Conservation (phyloP, 306 rosid species). For the Vicia sativa region DNA sequence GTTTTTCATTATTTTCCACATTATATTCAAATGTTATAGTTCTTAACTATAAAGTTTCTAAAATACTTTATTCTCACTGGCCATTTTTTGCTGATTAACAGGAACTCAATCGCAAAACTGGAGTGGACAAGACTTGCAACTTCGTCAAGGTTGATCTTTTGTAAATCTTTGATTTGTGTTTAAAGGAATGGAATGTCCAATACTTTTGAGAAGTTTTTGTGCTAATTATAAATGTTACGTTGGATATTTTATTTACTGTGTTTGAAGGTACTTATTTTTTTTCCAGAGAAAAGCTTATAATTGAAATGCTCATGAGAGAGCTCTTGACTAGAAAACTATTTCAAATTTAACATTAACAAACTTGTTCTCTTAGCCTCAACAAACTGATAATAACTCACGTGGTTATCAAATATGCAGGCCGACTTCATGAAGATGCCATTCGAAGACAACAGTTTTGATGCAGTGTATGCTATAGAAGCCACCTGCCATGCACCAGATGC, state of each 20-base stretch:
- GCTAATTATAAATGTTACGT: conserved; percentile 6
- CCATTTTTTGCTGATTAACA: conserved; percentile 40
- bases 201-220: neutral
- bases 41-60: neutral
- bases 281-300: neutral
- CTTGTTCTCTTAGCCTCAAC: neutral
- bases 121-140: conserved; percentile 73
- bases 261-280: neutral
- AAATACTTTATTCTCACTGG: conserved; percentile 20
- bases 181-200: neutral
- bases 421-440: conserved; percentile 98
- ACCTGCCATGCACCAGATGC: conserved; percentile 99
- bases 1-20: conserved; percentile 1
- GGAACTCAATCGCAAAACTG: conserved; percentile 68
- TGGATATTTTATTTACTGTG: conserved; percentile 1
- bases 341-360: conserved; percentile 2
- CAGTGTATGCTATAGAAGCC: conserved; percentile 97
- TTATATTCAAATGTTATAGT: neutral
- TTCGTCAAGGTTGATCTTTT: conserved; percentile 73
- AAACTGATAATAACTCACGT: neutral
- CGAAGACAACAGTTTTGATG: conserved; percentile 79
- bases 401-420: conserved; percentile 61
- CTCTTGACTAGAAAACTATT: conserved; percentile 14
- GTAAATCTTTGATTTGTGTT: conserved; percentile 29
- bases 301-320: neutral